Evolutionary conservation across 768 basidiomycete species (phyloP).

Genomic region (Lyophyllum shimeji): DNA sequence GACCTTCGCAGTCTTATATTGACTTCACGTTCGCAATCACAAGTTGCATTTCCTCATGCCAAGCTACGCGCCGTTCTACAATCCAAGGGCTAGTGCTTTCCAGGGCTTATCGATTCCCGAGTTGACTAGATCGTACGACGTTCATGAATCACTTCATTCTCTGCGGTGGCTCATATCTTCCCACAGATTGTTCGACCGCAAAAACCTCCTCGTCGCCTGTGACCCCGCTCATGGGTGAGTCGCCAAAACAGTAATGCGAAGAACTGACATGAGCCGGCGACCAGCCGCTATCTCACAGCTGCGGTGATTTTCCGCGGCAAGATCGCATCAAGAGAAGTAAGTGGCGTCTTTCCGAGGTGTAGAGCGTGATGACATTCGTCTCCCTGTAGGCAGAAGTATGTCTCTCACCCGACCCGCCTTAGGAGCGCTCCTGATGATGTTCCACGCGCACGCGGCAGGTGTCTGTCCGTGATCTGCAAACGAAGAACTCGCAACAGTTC

Average conservation of each 20-base stretch:
- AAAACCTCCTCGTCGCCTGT: constrained; percentile 79
- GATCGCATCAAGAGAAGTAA: constrained; percentile 77
- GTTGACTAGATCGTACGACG: constrained; percentile 67
- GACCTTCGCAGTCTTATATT: not conserved
- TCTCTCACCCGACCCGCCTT: constrained; percentile 13
- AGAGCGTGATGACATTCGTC: constrained; percentile 36
- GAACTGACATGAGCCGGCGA: not conserved
- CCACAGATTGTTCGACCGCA: constrained; percentile 72
- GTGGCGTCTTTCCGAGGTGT: constrained; percentile 24
- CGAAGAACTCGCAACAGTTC: constrained; percentile 70
- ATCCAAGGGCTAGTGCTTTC: constrained; percentile 62
- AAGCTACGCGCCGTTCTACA: constrained; percentile 88
- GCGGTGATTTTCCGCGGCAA: constrained; percentile 87
- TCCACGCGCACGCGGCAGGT: constrained; percentile 38
- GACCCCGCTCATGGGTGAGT: constrained; percentile 76
- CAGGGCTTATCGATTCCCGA: constrained; percentile 63
- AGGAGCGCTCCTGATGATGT: constrained; percentile 6
- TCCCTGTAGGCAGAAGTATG: constrained; percentile 51
- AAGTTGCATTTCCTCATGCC: constrained; percentile 97
- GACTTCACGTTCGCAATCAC: not conserved
- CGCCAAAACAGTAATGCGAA: not conserved
- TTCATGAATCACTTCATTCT: not conserved
- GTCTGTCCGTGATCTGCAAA: constrained; percentile 71
- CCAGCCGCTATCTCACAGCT: constrained; percentile 81
- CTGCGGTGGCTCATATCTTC: not conserved